Evolutionary conservation across 192 early-diverging fungal genomes (phyloP).

Genomic region (Coemansia biformis): DNA sequence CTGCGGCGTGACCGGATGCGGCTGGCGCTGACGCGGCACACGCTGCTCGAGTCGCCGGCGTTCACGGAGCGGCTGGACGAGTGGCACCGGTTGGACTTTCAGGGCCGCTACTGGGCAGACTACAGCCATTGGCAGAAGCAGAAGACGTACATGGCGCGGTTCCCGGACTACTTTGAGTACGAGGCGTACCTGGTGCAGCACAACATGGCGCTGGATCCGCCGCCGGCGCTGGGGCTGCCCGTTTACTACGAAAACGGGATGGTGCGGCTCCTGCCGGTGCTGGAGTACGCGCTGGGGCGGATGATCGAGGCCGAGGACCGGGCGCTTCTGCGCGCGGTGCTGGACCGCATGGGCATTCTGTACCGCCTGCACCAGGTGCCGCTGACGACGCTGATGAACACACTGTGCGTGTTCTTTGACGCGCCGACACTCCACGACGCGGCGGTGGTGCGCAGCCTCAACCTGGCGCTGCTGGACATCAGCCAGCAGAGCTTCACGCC

Average conservation of each 20-base stretch:
- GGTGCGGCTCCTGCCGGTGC: constrained; percentile 58
- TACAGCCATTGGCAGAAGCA: constrained; percentile 62
- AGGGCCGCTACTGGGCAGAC: constrained; percentile 66
- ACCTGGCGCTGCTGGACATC: constrained; percentile 56
- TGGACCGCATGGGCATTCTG: constrained; percentile 59
- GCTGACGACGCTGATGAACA: constrained; percentile 62
- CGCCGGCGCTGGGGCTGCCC: constrained; percentile 56
- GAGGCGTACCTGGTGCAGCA: constrained; percentile 53
- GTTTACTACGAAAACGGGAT: constrained; percentile 68
- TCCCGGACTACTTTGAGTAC: constrained; percentile 71
- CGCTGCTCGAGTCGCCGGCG: constrained; percentile 52
- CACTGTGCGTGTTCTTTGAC: constrained; percentile 62
- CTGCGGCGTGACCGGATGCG: constrained; percentile 51
- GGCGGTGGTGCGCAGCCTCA: constrained; percentile 51
- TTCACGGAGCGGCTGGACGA: constrained; percentile 54
- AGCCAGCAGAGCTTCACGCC: constrained; percentile 48
- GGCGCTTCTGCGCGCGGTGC: constrained; percentile 54
- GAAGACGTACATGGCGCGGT: constrained; percentile 56
- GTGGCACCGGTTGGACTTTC: constrained; percentile 62
- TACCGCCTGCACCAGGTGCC: constrained; percentile 61
- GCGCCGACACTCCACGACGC: constrained; percentile 59
- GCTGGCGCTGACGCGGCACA: constrained; percentile 48
- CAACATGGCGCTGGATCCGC: constrained; percentile 52
- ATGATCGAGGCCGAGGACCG: constrained; percentile 63
- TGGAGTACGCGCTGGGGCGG: constrained; percentile 62